phyloP scores from a whole-genome alignment of 179 eudicot genomes.

The Sideroxylon spinosum region DNA sequence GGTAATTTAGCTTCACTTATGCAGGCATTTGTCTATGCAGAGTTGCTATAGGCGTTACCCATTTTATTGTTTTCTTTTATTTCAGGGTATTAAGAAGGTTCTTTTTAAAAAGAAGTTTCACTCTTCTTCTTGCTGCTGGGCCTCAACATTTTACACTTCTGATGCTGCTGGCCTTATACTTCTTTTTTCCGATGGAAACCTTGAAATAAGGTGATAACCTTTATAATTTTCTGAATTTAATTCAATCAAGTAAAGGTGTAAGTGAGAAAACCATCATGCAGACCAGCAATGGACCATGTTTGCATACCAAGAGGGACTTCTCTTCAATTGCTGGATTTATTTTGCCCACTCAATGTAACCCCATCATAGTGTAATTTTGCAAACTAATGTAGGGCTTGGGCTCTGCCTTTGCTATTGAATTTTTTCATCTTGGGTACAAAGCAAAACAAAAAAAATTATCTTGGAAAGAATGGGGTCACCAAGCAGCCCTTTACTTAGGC shows the following conservation, averaged over 20 bases:
- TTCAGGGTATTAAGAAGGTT: conserved; percentile 84
- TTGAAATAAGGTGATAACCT: conserved; percentile 67
- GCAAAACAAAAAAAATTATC: neutral
- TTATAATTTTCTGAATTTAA: conserved; percentile 1
- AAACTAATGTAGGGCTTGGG: neutral
- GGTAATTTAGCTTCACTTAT: conserved; percentile 25
- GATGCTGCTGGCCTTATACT: conserved; percentile 62
- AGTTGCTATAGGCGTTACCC: neutral
- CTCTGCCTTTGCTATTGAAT: neutral
- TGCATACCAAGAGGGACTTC: conserved; percentile 1
- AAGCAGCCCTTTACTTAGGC: neutral
- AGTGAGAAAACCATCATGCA: neutral
- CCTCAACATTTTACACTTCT: conserved; percentile 60
- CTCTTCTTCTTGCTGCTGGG: conserved; percentile 73
- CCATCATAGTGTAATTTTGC: neutral
- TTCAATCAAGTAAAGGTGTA: neutral
- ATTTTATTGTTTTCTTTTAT: neutral
- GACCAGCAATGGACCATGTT: neutral
- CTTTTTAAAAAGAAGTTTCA: conserved; percentile 71
- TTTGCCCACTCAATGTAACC: neutral
- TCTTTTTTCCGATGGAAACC: conserved; percentile 67
- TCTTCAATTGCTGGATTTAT: neutral
- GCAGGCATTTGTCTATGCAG: neutral
- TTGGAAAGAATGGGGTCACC: neutral
- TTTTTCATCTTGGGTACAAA: no score